Base-by-base conservation (phyloP, 106 monocot species). In the Dendrobium catenatum region DNA sequence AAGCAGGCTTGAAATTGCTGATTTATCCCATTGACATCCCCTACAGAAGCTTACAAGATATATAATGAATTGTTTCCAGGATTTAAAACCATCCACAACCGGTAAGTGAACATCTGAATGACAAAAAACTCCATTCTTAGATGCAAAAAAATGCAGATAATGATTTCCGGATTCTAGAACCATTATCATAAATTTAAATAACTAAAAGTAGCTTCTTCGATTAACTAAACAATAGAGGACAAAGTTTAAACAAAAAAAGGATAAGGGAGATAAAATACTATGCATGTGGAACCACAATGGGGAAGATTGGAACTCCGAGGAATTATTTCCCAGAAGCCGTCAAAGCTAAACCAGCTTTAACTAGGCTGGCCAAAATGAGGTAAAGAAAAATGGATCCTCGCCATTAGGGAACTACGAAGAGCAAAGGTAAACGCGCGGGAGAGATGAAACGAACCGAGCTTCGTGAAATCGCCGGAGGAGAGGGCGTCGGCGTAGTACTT, bases 401-500 rank as follows among this genome's bases (percentile, higher is more conserved):
- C 74, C 43, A 41, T 16, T 54, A 58, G 15, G 6, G 64, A 7
- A 4, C 24, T 49, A 75, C 33, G 20, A 59, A 42, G 29, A 67
- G 78, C 19, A 40, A 4, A 77, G 43, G 9, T 9, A n/a, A 72
- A 9, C 27, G 22, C 27, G 31, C 9, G n/a, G 40, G 11, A 68
- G 19, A 19, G 40, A 33, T 16, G 27, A n/a, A 41, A 26, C 79
- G 9, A 22, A 97, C 96, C 96, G 40, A 97, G 90, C 82, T 91
- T 92, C 72, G 94, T 91, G 89, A 97, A 94, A 5, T 97, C 92
- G 68, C 83, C 92, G 76, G 96, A 90, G 77, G 96, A 79, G 81
- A 97, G 84, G 79, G 94, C 90, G 73, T 97, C 96, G 42, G 89
- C 77, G 92, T 97, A 97, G 90, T 97, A 97, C 84, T 97, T 97